phyloP scores from a whole-genome alignment of 1,139 yeast genomes.

The Eremothecium sinecaudum region DNA sequence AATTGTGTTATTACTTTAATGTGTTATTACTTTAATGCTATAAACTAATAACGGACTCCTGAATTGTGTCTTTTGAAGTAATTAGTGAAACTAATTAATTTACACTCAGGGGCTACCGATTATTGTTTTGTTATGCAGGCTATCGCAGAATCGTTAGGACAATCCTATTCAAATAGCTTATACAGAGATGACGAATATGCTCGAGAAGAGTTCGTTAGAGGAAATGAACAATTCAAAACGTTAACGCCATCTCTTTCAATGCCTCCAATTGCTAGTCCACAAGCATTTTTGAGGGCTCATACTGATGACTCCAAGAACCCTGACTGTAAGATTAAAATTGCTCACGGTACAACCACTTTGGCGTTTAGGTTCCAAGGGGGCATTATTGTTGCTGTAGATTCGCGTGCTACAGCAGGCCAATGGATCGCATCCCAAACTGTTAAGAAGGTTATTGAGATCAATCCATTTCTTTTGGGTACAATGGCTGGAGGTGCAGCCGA shows the following conservation, averaged over 20 bases:
- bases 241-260: slow-evolving; percentile 56
- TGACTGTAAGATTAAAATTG: slow-evolving; percentile 89
- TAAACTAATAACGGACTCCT: neutral
- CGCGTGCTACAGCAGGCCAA: slow-evolving; percentile 96
- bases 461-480: slow-evolving; percentile 90
- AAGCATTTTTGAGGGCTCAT: slow-evolving; percentile 95
- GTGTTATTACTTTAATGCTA: neutral
- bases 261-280: slow-evolving; percentile 84
- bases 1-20: neutral
- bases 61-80: too few relatives aligned
- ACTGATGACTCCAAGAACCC: slow-evolving; percentile 90
- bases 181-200: slow-evolving; percentile 30
- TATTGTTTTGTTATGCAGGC: too few relatives aligned
- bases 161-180: slow-evolving; percentile 18
- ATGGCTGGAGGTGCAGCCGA: slow-evolving; percentile 99
- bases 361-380: slow-evolving; percentile 97
- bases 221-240: slow-evolving; percentile 24
- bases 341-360: slow-evolving; percentile 96
- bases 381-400: slow-evolving; percentile 91
- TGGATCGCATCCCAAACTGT: slow-evolving; percentile 99
- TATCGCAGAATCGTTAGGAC: slow-evolving; percentile 24
- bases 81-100: too few relatives aligned
- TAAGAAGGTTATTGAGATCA: slow-evolving; percentile 92
- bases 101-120: too few relatives aligned
- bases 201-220: slow-evolving; percentile 31